Evolutionary conservation across 2,329 filamentous ascomycete species (phyloP).

Genomic region (Simplicillium aogashimaense): DNA sequence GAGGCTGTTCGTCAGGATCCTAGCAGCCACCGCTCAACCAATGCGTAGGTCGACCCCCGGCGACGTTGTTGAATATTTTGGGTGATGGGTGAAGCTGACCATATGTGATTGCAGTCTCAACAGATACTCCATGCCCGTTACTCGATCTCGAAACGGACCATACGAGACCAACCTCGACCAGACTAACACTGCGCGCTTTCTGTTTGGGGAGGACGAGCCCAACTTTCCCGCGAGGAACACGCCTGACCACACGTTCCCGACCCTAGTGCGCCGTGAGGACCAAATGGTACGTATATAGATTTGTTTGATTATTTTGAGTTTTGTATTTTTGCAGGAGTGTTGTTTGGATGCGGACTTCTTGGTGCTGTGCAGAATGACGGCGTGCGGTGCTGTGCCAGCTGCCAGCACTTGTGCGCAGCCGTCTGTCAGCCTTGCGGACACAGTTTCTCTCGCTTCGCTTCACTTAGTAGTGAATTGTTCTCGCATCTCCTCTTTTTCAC

Average conservation of each 20-base stretch:
- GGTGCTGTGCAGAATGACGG: neutral
- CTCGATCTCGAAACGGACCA: slow-evolving; percentile 55
- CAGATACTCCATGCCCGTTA: slow-evolving; percentile 89
- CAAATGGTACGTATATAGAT: slow-evolving; percentile 37
- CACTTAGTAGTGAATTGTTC: neutral
- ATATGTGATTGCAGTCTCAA: slow-evolving; percentile 51
- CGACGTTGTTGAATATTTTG: neutral
- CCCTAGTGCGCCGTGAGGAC: slow-evolving; percentile 58
- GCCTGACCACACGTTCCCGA: slow-evolving; percentile 79
- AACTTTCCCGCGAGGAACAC: slow-evolving; percentile 43
- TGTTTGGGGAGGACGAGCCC: slow-evolving; percentile 71
- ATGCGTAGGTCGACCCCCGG: slow-evolving; percentile 56
- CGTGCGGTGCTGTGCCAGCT: neutral
- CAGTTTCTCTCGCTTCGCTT: neutral
- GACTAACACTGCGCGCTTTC: slow-evolving; percentile 75
- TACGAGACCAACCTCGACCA: slow-evolving; percentile 66
- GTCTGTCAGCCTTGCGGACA: neutral
- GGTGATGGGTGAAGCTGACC: neutral
- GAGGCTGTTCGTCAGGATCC: slow-evolving; percentile 59
- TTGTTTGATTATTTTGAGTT: neutral
- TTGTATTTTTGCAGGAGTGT: neutral
- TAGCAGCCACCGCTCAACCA: slow-evolving; percentile 63
- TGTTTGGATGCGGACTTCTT: neutral
- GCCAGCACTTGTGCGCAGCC: slow-evolving; percentile 1
- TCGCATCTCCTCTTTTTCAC: neutral